Evolutionary conservation across 352 stramenopile species (phyloP), one percentile per base, ranked within the genome.

Genomic region (Bremia lactucae): DNA sequence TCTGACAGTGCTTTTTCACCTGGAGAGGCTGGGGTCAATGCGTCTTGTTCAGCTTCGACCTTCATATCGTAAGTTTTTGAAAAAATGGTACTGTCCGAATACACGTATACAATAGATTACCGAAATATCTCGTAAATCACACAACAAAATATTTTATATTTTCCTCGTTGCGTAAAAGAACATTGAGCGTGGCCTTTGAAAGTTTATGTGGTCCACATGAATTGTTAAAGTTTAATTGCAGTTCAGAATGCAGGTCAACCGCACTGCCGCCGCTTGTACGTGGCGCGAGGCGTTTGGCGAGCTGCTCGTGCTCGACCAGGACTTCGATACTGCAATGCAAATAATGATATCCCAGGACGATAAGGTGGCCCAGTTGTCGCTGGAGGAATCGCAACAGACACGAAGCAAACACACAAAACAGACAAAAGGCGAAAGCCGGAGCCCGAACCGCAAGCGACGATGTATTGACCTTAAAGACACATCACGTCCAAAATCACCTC

Each of bases 271-370:
- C 34, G 8, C n/a, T n/a, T n/a, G 14, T 11, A 13, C 36, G 13
- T 52, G 38, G 49, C 38, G 33, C 37, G 18, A 43, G 35, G 42
- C 37, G n/a, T 64, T 68, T 43, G 42, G 40, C 26, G 35, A 36
- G 4, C 46, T 83, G 40, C 46, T 67, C 21, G 65, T 83, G 18
- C 80, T 83, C 36, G 51, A 69, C 33, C 71, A 83, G 46, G 71
- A 80, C 37, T 83, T 80, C 37, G 71, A 80, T 52, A 76, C 68
- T 26, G 65, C 68, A 15, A 83, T 83, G 65, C 49, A 76, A 46
- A 78, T 80, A 34, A 65, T 73, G 50, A 61, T 69, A 31, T 62
- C 68, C 16, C 59, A 80, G 51, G 71, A 83, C 37, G 44, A 62
- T 9, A 62, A 48, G 35, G 61, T 80, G 11, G 71, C 53, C 26